Evolutionary conservation across 2,329 filamentous ascomycete species (phyloP).

Genomic region (Catunica adiposa): DNA sequence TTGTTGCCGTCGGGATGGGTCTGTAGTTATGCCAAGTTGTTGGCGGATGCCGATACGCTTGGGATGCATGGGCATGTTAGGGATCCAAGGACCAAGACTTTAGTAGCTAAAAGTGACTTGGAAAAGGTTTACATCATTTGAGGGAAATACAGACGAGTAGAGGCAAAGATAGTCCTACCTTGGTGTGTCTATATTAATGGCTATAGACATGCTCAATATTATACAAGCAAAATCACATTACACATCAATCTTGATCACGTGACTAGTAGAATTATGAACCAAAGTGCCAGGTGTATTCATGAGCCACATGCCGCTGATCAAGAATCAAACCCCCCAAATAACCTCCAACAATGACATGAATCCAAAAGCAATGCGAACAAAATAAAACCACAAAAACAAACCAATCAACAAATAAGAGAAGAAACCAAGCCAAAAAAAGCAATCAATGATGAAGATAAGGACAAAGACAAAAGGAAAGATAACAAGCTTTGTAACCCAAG

Average conservation of each 20-base stretch:
- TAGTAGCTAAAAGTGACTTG: conserved; percentile 44
- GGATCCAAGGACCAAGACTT: conserved; percentile 60
- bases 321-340: neutral
- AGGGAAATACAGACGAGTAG: neutral
- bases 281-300: neutral
- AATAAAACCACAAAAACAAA: too few species aligned
- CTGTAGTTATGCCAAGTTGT: conserved; percentile 59
- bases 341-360: neutral
- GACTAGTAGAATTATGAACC: neutral
- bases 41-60: conserved; percentile 64
- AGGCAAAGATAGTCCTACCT: too few species aligned
- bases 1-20: conserved; percentile 76
- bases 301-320: neutral
- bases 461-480: conserved; percentile 10
- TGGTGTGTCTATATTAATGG: too few species aligned
- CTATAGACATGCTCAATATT: too few species aligned
- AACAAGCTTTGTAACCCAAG: conserved; percentile 4
- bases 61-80: conserved; percentile 52
- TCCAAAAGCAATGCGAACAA: conserved; percentile 1
- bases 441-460: conserved; percentile 4
- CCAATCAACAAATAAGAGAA: conserved; percentile 2
- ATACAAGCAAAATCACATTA: neutral
- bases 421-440: conserved; percentile 12
- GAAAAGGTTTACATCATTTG: conserved; percentile 88
- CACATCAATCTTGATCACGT: neutral